These are phyloP conservation scores for Curvularia lunata DNA, from an alignment of 2,329 filamentous ascomycete genomes.

Conservation along the genomic window DNA sequence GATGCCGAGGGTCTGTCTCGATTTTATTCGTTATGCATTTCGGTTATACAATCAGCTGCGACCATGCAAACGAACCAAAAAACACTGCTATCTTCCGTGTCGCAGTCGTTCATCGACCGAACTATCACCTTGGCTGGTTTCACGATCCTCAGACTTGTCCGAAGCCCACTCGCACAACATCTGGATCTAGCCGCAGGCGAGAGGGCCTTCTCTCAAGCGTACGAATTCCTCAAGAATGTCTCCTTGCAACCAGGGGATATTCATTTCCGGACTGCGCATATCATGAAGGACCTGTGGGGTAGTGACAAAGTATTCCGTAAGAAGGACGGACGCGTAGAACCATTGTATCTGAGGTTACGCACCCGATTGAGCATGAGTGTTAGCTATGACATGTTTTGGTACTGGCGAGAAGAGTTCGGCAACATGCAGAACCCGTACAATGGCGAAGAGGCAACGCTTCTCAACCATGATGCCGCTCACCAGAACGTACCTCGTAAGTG, in stretches of 20 bases:
- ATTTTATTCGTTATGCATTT: constrained; percentile 44
- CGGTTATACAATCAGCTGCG: constrained; percentile 36
- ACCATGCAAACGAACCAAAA: constrained; percentile 29
- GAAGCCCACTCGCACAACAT: constrained; percentile 40
- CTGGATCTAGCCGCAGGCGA: constrained; percentile 45
- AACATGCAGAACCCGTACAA: constrained; percentile 48
- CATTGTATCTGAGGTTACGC: constrained; percentile 40
- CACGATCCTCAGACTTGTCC: constrained; percentile 40
- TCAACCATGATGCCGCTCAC: constrained; percentile 31
- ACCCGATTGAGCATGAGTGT: constrained; percentile 48
- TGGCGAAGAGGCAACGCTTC: constrained; percentile 34
- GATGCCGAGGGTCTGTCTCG: constrained; percentile 39
- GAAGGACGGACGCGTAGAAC: constrained; percentile 42
- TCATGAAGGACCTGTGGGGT: constrained; percentile 46
- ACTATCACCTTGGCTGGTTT: constrained; percentile 44
- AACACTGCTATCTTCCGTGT: constrained; percentile 35
- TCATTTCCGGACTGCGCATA: constrained; percentile 35
- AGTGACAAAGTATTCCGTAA: constrained; percentile 43
- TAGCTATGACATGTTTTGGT: constrained; percentile 51
- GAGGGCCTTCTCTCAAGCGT: constrained; percentile 40
- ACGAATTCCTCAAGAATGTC: constrained; percentile 42
- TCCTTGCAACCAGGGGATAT: constrained; percentile 46
- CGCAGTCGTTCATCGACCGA: constrained; percentile 44
- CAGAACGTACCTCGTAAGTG: constrained; percentile 41
- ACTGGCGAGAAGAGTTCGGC: constrained; percentile 48